Percentiles rank a stretch among this genome's conserved stretches.
phyloP scores from a whole-genome alignment of 2,329 filamentous ascomycete genomes.

The Kalaharituber pfeilii region DNA sequence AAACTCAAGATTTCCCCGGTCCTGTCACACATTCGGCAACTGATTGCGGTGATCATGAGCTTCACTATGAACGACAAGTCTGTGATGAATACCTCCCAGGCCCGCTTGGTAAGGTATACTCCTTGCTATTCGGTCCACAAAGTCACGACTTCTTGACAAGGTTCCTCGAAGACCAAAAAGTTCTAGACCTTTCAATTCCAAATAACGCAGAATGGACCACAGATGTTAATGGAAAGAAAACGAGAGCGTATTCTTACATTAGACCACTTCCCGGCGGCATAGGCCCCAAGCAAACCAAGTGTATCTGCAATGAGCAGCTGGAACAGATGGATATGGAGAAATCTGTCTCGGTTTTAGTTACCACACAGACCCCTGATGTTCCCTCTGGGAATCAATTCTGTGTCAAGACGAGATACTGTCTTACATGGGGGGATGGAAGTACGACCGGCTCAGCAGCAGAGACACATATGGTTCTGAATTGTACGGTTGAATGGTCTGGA shows the following conservation, averaged over 20 bases:
- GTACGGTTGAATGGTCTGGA: conserved; percentile 84
- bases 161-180: conserved; percentile 78
- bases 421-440: conserved; percentile 53
- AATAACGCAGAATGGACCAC: conserved; percentile 39
- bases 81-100: conserved; percentile 76
- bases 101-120: conserved; percentile 81
- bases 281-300: conserved; percentile 87
- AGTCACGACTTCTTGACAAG: conserved; percentile 71
- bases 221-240: conserved; percentile 43
- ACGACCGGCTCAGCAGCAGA: conserved; percentile 28
- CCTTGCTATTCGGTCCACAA: conserved; percentile 63
- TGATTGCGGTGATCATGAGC: conserved; percentile 59
- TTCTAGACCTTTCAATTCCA: conserved; percentile 67
- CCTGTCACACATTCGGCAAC: conserved; percentile 67
- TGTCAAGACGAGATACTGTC: conserved; percentile 84
- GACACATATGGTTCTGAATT: conserved; percentile 74
- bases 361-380: conserved; percentile 83
- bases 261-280: conserved; percentile 73
- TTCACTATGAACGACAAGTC: conserved; percentile 69
- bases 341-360: conserved; percentile 61
- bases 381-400: conserved; percentile 83
- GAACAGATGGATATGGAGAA: conserved; percentile 77
- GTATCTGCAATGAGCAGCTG: conserved; percentile 69
- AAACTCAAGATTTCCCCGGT: conserved; percentile 55
- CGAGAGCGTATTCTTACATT: conserved; percentile 67